Evolutionary conservation across 1,284 basidiomycete genomes (phyloP).

Genomic region (Ustilago vetiveriae): DNA sequence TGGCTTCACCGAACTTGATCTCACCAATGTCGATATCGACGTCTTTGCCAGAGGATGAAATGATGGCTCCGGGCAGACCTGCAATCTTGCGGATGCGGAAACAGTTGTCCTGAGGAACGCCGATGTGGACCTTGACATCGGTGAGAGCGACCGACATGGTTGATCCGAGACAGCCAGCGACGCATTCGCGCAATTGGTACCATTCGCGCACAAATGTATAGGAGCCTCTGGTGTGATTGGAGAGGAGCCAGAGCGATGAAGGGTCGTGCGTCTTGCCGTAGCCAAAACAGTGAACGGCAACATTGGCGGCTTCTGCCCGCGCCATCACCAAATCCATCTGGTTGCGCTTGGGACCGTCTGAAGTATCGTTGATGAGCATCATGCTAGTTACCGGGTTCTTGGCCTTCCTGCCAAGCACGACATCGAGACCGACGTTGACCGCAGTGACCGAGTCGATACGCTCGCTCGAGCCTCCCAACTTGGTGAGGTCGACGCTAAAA

Average conservation of each 20-base stretch:
- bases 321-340: conserved; percentile 98
- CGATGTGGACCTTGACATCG: conserved; percentile 58
- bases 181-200: conserved; percentile 62
- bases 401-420: conserved; percentile 88
- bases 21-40: conserved; percentile 95
- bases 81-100: conserved; percentile 60
- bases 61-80: conserved; percentile 69
- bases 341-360: conserved; percentile 89
- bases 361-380: conserved; percentile 88
- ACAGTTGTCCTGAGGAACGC: conserved; percentile 59
- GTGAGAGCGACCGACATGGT: conserved; percentile 60
- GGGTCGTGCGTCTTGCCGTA: conserved; percentile 97
- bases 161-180: conserved; percentile 60
- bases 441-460: conserved; percentile 60
- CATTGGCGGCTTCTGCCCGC: conserved; percentile 91
- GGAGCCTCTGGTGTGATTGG: conserved; percentile 94
- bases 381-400: conserved; percentile 90
- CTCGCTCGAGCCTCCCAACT: conserved; percentile 55
- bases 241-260: conserved; percentile 97
- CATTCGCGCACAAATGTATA: conserved; percentile 74
- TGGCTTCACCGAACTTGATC: conserved; percentile 60
- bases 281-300: conserved; percentile 94
- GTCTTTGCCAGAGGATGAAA: conserved; percentile 86
- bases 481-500: conserved; percentile 53
- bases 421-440: conserved; percentile 73